These are phyloP conservation scores for Aspergillus proliferans DNA, from an alignment of 2,329 filamentous ascomycete species.

Conservation along the genomic window DNA sequence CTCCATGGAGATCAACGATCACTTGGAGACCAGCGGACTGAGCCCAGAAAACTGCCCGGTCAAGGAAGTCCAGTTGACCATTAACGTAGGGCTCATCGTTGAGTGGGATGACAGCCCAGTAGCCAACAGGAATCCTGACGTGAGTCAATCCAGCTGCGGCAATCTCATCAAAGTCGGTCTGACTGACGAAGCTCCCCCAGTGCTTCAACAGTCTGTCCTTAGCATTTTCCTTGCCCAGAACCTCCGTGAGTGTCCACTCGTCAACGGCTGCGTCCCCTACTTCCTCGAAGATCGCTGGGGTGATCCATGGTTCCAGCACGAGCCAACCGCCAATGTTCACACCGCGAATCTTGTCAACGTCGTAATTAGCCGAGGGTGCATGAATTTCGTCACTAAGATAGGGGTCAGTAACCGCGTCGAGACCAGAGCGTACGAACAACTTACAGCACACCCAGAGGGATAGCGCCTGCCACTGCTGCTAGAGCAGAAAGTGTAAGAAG, in stretches of 20 bases:
- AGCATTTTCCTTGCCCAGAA: constrained; percentile 46
- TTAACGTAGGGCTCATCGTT: constrained; percentile 56
- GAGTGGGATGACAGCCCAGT: constrained; percentile 55
- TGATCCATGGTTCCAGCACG: constrained; percentile 60
- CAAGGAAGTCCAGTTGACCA: constrained; percentile 54
- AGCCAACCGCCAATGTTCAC: constrained; percentile 63
- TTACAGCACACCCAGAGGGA: constrained; percentile 15
- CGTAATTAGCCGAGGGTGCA: constrained; percentile 47
- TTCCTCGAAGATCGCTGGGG: constrained; percentile 53
- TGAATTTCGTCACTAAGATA: constrained; percentile 22
- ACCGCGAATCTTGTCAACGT: constrained; percentile 52
- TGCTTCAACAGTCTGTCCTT: constrained; percentile 46
- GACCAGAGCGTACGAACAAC: constrained; percentile 5
- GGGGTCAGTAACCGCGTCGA: not conserved
- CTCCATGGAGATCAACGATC: constrained; percentile 62
- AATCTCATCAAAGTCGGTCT: constrained; percentile 52
- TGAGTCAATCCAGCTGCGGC: constrained; percentile 55
- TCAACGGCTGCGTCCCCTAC: constrained; percentile 48
- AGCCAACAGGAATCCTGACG: constrained; percentile 60
- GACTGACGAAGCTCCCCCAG: constrained; percentile 54
- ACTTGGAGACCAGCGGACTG: constrained; percentile 54
- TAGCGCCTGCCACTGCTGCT: constrained; percentile 18
- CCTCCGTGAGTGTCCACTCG: constrained; percentile 50
- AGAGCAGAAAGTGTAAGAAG: constrained; percentile 22
- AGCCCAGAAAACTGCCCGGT: constrained; percentile 56